Conservation (phyloP, 495 filamentous ascomycete species). For the Aspergillus avenaceus region DNA sequence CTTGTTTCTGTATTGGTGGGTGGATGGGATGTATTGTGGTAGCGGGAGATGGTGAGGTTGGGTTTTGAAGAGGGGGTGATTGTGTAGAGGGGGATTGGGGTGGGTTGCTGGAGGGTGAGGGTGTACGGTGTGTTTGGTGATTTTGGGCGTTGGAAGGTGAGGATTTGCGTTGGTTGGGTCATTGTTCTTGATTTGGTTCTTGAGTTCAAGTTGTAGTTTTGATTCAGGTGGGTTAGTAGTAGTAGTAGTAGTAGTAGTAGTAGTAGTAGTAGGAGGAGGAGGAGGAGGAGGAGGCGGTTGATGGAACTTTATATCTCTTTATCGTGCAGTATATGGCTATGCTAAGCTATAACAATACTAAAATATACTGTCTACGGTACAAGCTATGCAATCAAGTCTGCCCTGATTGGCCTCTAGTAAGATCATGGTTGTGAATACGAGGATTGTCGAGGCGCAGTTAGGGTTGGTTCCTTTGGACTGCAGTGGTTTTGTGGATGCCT, state of each 20-base stretch:
- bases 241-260: too few relatives aligned
- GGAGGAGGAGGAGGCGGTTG: too few relatives aligned
- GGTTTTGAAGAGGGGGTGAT: background rate
- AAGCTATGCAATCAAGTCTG: background rate
- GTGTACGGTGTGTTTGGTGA: background rate
- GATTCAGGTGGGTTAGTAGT: too few relatives aligned
- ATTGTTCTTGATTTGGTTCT: background rate
- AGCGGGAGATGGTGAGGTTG: background rate
- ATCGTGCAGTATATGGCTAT: too few relatives aligned
- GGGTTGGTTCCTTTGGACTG: too few relatives aligned
- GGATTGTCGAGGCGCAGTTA: background rate
- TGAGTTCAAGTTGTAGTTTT: too few relatives aligned
- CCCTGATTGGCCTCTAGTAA: background rate
- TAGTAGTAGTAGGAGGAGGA: too few relatives aligned
- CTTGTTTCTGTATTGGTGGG: background rate
- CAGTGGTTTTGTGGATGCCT: too few relatives aligned
- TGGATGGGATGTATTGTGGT: background rate
- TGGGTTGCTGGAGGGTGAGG: background rate
- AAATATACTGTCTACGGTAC: too few relatives aligned
- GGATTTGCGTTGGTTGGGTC: background rate
- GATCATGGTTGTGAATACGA: background rate
- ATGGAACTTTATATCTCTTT: too few relatives aligned
- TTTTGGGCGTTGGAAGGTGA: background rate
- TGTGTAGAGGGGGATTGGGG: background rate
- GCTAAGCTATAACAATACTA: too few relatives aligned